Evolutionary conservation across 2,329 filamentous ascomycete genomes (phyloP).

Genomic region (Alternaria arborescens): DNA sequence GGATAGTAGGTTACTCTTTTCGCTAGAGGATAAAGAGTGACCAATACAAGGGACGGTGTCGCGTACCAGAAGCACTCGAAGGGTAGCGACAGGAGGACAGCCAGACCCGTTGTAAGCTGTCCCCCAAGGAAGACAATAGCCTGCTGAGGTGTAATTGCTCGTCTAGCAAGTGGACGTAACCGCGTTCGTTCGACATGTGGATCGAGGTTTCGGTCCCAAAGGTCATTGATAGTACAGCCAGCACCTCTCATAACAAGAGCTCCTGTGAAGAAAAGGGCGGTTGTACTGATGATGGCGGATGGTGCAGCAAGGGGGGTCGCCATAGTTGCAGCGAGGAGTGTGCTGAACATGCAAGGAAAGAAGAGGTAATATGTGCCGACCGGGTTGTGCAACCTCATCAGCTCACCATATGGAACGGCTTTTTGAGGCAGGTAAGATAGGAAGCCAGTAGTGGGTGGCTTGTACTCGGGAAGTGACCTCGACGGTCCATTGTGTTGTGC

Average conservation of each 20-base stretch:
- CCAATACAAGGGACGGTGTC: constrained; percentile 76
- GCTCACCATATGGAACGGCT: constrained; percentile 82
- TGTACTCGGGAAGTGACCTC: constrained; percentile 57
- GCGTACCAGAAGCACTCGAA: constrained; percentile 77
- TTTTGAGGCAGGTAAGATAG: constrained; percentile 73
- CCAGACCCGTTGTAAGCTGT: constrained; percentile 78
- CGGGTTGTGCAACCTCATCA: constrained; percentile 82
- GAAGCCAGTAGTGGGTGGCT: constrained; percentile 74
- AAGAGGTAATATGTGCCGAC: constrained; percentile 85
- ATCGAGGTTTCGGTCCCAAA: constrained; percentile 89
- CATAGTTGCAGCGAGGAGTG: constrained; percentile 78
- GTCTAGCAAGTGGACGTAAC: constrained; percentile 80
- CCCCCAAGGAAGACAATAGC: constrained; percentile 77
- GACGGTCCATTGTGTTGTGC: constrained; percentile 17
- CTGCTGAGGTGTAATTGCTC: constrained; percentile 76
- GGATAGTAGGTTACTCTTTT: constrained; percentile 90
- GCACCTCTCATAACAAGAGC: constrained; percentile 87
- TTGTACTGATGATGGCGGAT: constrained; percentile 69
- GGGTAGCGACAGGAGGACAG: constrained; percentile 79
- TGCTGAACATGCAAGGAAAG: constrained; percentile 86
- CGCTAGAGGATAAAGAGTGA: constrained; percentile 79
- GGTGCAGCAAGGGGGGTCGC: constrained; percentile 68
- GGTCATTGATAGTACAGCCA: constrained; percentile 88
- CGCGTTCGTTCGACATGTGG: constrained; percentile 79
- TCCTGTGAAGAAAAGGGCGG: constrained; percentile 74